A percentile compares a stretch with the other conserved stretches of the same genome.
Evolutionary conservation across 2,329 filamentous ascomycete genomes (phyloP).

Genomic region (Trichoderma asperellum): DNA sequence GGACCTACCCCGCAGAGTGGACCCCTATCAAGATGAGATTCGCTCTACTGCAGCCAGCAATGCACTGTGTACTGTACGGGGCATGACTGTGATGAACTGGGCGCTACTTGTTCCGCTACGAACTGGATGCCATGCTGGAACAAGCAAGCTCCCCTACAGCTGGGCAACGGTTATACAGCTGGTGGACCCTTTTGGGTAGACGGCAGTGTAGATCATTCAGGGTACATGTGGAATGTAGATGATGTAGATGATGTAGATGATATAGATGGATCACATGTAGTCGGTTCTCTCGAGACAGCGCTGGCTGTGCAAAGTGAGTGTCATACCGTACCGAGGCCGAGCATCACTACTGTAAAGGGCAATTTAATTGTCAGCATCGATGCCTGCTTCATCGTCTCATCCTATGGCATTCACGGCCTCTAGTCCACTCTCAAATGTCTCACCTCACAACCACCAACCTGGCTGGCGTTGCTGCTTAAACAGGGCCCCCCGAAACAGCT

Average conservation of each 20-base stretch:
- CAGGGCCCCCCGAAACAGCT: background rate
- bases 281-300: too few species aligned
- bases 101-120: background rate
- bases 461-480: background rate
- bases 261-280: too few species aligned
- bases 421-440: background rate
- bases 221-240: too few species aligned
- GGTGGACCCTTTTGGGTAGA: background rate
- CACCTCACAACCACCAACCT: background rate
- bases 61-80: background rate
- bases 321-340: background rate
- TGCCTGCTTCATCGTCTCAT: background rate
- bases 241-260: too few species aligned
- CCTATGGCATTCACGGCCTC: background rate
- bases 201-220: background rate
- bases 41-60: background rate
- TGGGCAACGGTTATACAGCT: background rate
- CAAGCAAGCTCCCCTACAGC: background rate
- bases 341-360: background rate
- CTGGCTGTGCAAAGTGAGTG: background rate
- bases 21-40: conserved; percentile 4
- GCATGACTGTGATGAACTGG: background rate
- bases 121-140: background rate
- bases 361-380: background rate
- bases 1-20: background rate